Conservation (phyloP, 1,284 basidiomycete species). For the Rhodotorula sp. region DNA sequence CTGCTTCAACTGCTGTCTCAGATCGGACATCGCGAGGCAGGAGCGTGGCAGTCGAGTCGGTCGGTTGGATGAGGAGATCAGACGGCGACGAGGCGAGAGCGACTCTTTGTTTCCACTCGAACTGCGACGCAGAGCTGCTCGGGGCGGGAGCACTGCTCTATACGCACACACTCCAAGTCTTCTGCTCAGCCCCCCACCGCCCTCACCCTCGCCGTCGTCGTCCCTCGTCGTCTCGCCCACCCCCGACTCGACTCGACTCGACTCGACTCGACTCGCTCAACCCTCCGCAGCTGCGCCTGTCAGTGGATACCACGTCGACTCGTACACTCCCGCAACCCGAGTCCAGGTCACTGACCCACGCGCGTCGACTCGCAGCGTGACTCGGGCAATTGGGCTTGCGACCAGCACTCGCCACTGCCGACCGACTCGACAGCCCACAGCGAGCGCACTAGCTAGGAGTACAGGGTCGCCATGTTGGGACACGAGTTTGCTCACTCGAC, state of each 20-base stretch:
- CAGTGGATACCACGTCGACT: not conserved
- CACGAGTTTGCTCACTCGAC: conserved; percentile 40
- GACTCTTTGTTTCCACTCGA: no score
- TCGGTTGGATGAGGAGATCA: not conserved
- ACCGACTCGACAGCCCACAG: not conserved
- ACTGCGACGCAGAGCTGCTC: not conserved
- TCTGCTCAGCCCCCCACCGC: not conserved
- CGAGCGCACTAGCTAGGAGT: no score
- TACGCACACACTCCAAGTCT: not conserved
- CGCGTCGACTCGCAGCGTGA: not conserved
- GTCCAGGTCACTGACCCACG: not conserved
- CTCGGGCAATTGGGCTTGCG: not conserved
- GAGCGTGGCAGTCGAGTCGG: not conserved
- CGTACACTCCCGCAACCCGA: not conserved
- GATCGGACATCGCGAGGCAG: not conserved
- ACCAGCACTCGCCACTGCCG: not conserved
- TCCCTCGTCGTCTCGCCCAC: not conserved
- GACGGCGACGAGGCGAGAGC: not conserved
- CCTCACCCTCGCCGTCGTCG: not conserved
- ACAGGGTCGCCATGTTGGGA: conserved; percentile 26
- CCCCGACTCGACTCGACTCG: not conserved
- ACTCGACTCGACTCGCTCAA: not conserved
- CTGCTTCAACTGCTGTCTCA: conserved; percentile 34
- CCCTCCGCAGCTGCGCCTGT: not conserved
- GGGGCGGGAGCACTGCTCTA: not conserved